Conservation (phyloP, 306 rosid genomes). For the Luffa aegyptiaca region DNA sequence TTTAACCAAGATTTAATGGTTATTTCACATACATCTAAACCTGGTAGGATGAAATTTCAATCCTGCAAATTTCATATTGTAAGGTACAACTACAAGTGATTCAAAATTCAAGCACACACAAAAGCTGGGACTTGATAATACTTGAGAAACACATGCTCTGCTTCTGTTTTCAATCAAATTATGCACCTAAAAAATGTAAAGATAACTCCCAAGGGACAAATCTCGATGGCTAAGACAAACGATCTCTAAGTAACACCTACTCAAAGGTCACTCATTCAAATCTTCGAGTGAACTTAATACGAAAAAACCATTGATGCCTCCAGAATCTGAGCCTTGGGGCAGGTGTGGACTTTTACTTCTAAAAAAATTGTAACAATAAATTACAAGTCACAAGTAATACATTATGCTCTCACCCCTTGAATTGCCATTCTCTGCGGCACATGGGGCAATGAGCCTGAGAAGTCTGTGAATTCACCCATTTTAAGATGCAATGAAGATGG, state of each 20-base stretch:
- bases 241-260: neutral
- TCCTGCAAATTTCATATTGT: neutral
- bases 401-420: slow-evolving; percentile 39
- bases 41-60: neutral
- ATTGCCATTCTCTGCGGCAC: slow-evolving; percentile 92
- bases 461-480: slow-evolving; percentile 83
- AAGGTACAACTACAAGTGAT: neutral
- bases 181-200: neutral
- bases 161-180: neutral
- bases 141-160: neutral
- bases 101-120: neutral
- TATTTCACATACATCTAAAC: neutral
- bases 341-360: too few species aligned
- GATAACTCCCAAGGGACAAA: too few species aligned
- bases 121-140: neutral
- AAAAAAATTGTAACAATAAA: neutral
- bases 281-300: too few species aligned
- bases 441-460: slow-evolving; percentile 92
- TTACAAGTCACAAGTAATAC: neutral
- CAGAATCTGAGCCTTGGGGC: neutral
- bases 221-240: neutral
- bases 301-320: neutral
- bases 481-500: slow-evolving; percentile 86
- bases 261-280: too few species aligned
- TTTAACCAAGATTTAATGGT: neutral